Conservation (phyloP, 2,329 filamentous ascomycete species). For the Alternaria brassicae region DNA sequence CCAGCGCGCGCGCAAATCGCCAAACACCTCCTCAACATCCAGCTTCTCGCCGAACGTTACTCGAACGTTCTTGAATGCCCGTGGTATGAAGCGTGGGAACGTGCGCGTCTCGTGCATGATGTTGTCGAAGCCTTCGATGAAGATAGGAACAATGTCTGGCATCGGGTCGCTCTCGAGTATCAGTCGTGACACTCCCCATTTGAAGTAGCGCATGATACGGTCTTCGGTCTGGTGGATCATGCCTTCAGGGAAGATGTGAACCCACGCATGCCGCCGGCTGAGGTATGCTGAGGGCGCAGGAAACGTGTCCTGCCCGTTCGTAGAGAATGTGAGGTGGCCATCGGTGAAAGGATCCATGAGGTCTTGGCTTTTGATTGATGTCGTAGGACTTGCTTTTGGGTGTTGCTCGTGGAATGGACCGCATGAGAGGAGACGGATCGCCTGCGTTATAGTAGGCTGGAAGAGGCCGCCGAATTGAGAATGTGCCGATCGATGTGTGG, state of each 20-base stretch:
- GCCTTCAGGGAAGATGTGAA: constrained; percentile 96
- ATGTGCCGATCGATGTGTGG: constrained; percentile 81
- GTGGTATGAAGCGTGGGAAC: constrained; percentile 82
- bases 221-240: constrained; percentile 87
- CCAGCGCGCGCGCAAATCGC: constrained; percentile 79
- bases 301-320: constrained; percentile 70
- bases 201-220: constrained; percentile 91
- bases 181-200: constrained; percentile 92
- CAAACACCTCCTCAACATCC: constrained; percentile 77
- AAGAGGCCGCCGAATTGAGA: constrained; percentile 84
- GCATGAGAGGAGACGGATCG: constrained; percentile 79
- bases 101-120: constrained; percentile 85
- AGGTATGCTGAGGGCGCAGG: constrained; percentile 75
- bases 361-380: constrained; percentile 39
- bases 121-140: constrained; percentile 86
- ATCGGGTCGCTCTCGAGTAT: constrained; percentile 89
- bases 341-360: constrained; percentile 63
- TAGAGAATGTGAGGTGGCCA: constrained; percentile 66
- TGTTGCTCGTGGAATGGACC: constrained; percentile 55
- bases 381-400: constrained; percentile 31
- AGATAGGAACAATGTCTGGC: constrained; percentile 91
- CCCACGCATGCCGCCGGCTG: constrained; percentile 77
- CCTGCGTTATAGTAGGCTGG: constrained; percentile 86
- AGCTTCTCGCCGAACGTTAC: constrained; percentile 82
- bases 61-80: constrained; percentile 72